These are phyloP conservation scores for Nyctanthes arbortristis DNA, from an alignment of 257 asterid genomes.

Conservation along the genomic window DNA sequence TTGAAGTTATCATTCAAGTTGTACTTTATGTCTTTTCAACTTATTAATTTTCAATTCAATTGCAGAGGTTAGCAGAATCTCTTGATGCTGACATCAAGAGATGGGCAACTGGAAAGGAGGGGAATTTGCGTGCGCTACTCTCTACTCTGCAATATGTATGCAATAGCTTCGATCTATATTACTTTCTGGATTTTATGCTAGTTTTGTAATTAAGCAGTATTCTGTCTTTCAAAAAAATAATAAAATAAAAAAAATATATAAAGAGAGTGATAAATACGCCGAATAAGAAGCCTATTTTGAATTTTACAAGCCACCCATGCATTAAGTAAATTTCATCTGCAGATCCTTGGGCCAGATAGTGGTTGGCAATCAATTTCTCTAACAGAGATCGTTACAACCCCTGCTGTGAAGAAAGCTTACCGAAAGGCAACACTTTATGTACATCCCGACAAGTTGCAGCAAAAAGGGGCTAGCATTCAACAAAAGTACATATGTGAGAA, in stretches of 20 bases:
- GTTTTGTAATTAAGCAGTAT: not conserved
- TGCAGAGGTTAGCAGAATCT: conserved; percentile 89
- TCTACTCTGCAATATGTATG: conserved; percentile 97
- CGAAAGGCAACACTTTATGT: conserved; percentile 91
- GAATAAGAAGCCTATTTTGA: not conserved
- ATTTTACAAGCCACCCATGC: conserved; percentile 15
- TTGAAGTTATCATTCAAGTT: not conserved
- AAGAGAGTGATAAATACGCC: not conserved
- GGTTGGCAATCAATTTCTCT: conserved; percentile 90
- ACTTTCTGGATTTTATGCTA: not conserved
- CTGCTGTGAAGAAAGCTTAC: conserved; percentile 91
- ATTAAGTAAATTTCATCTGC: conserved; percentile 20
- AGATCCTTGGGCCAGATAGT: conserved; percentile 88
- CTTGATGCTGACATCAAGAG: conserved; percentile 95
- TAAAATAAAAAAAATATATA: too few species aligned
- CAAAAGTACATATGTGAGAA: conserved; percentile 93
- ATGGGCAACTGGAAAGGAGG: conserved; percentile 95
- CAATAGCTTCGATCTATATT: not conserved
- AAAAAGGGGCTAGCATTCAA: conserved; percentile 88
- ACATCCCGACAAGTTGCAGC: conserved; percentile 98
- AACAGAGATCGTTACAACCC: conserved; percentile 77
- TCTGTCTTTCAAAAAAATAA: not conserved
- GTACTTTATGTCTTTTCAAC: not conserved
- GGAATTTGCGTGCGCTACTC: conserved; percentile 95
- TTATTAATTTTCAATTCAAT: conserved; percentile 24